Percentiles rank a stretch among this genome's conserved stretches.
Conservation (phyloP, 768 basidiomycete genomes). For the Agrocybe chaxingu region DNA sequence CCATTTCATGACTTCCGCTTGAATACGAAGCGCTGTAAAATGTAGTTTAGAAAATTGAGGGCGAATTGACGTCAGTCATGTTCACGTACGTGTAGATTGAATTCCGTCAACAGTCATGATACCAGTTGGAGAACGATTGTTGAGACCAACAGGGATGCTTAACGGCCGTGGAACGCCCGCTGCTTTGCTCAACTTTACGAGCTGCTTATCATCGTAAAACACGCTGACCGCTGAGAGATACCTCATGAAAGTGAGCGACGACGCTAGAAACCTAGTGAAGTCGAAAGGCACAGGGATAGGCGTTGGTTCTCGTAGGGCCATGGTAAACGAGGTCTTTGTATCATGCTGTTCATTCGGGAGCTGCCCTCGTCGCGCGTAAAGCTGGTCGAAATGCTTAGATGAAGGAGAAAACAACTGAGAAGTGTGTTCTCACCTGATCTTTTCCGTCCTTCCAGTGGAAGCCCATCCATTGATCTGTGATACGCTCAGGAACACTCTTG, state of each 20-base stretch:
- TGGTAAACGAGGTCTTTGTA: slow-evolving; percentile 63
- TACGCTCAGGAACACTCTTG: slow-evolving; percentile 9
- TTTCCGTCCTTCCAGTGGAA: slow-evolving; percentile 96
- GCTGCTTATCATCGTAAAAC: slow-evolving; percentile 75
- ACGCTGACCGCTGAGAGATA: slow-evolving; percentile 74
- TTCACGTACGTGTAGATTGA: slow-evolving; percentile 54
- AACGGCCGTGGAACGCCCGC: slow-evolving; percentile 48
- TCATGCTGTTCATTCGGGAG: slow-evolving; percentile 37
- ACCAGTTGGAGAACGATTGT: slow-evolving; percentile 47
- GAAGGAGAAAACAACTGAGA: not conserved
- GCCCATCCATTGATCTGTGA: slow-evolving; percentile 82
- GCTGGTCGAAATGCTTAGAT: slow-evolving; percentile 33
- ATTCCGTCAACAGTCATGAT: slow-evolving; percentile 71
- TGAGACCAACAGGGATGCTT: slow-evolving; percentile 54
- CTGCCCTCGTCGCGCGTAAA: slow-evolving; percentile 78
- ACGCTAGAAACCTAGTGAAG: slow-evolving; percentile 84
- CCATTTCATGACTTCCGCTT: slow-evolving; percentile 78
- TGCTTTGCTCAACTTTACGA: slow-evolving; percentile 65
- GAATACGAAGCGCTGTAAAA: slow-evolving; percentile 65
- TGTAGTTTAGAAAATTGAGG: slow-evolving; percentile 5
- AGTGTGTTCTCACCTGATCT: slow-evolving; percentile 57
- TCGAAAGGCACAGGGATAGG: slow-evolving; percentile 84
- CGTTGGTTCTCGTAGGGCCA: slow-evolving; percentile 78
- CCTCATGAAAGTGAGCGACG: slow-evolving; percentile 91
- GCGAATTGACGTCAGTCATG: not conserved